Evolutionary conservation across 1,139 yeast genomes (phyloP), one percentile per base, ranked within the genome.

Genomic region (Meyerozyma smithsonii): DNA sequence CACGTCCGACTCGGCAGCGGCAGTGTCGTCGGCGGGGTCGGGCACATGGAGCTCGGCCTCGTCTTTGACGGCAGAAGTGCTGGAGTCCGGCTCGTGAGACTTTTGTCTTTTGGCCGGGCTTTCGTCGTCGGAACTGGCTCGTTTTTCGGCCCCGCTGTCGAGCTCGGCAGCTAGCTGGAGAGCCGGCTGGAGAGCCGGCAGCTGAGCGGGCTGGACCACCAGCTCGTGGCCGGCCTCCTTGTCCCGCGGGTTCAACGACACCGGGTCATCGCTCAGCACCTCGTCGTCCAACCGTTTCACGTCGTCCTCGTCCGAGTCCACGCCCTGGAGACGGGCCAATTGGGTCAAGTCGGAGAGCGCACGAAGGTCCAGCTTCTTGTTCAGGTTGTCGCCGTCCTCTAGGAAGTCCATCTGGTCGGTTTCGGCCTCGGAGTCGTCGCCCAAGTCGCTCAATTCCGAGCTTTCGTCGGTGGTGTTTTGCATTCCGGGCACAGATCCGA

Each of bases 341-440:
- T 66, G 68, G 4, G 75, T 69, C 42, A 70, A 57, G 40, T 64
- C 59, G 3, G 71, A 63, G 38, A 71, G 59, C 3, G 67, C 62
- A 40, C 61, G 62, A 43, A 71, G 61, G 46, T 71, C 76, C 46
- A 69, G 65, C 30, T 54, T 55, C 23, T 59, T 61, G 8, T 51
- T 49, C 17, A 56, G 44, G 42, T 54, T 56, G 17, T 45, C 45
- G 33, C 64, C 71, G 41, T 68, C 74, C 28, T 69, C 74, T 42
- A 71, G 53, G 46, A 71, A 71, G 51, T 79, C 87, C 83, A 84
- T 78, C 47, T 75, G 78, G 54, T 84, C 94, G 2, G 94, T 84
- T 56, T 84, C 94, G 4, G 88, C 90, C 55, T 84, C 92, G 5
- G 88, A 80, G 44, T 76, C 70, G 42, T 79, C 88, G 38, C 79